Percentiles rank a stretch among this genome's conserved stretches.
Evolutionary conservation across 2,329 filamentous ascomycete species (phyloP).

Genomic region (Ceratocystis harringtonii): DNA sequence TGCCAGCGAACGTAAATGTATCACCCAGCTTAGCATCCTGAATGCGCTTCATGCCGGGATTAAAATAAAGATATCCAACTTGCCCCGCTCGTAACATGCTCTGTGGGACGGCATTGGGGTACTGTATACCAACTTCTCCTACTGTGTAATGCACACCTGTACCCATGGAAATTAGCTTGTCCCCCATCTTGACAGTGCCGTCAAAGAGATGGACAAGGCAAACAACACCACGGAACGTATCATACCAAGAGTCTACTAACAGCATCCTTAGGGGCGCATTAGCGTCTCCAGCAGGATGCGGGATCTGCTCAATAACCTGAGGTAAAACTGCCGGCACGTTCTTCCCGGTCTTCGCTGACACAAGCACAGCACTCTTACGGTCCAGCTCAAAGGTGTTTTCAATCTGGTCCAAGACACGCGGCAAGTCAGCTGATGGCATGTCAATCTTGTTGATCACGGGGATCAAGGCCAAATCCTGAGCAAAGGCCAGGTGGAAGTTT

Average conservation of each 20-base stretch:
- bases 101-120: slow-evolving; percentile 74
- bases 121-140: slow-evolving; percentile 93
- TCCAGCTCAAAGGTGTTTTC: slow-evolving; percentile 76
- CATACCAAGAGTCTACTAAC: slow-evolving; percentile 96
- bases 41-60: slow-evolving; percentile 93
- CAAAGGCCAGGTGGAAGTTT: slow-evolving; percentile 95
- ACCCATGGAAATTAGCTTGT: slow-evolving; percentile 73
- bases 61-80: slow-evolving; percentile 93
- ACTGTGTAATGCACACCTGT: slow-evolving; percentile 84
- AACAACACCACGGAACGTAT: slow-evolving; percentile 86
- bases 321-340: slow-evolving; percentile 77
- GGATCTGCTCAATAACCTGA: slow-evolving; percentile 70
- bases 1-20: slow-evolving; percentile 74
- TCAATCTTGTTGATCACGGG: slow-evolving; percentile 97
- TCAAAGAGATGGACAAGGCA: slow-evolving; percentile 85
- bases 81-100: slow-evolving; percentile 72
- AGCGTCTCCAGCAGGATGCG: slow-evolving; percentile 59
- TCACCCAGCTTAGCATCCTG: slow-evolving; percentile 94
- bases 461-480: slow-evolving; percentile 71
- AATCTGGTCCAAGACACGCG: slow-evolving; percentile 74
- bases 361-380: slow-evolving; percentile 49
- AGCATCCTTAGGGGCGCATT: slow-evolving; percentile 58
- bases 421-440: slow-evolving; percentile 74
- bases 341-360: slow-evolving; percentile 86
- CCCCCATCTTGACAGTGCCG: slow-evolving; percentile 65